Evolutionary conservation across 352 stramenopile species (phyloP).

Genomic region (Phytophthora constricta): DNA sequence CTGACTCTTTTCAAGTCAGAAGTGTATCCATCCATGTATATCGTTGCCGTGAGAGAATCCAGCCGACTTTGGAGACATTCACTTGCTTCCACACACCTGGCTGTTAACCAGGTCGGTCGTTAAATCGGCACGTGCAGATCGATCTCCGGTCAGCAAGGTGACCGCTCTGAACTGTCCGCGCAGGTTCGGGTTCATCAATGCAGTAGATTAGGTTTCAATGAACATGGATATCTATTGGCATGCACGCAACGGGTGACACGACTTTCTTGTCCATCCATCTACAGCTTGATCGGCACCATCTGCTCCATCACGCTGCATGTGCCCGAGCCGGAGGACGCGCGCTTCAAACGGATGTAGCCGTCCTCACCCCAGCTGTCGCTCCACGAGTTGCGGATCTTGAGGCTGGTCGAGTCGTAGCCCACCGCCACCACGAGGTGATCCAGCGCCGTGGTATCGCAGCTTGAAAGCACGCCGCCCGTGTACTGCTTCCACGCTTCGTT

Average conservation of each 20-base stretch:
- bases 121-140: no score
- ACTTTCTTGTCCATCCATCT: background rate
- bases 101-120: no score
- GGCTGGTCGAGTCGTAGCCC: slow-evolving; percentile 88
- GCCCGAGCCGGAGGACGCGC: slow-evolving; percentile 55
- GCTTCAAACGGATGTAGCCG: slow-evolving; percentile 92
- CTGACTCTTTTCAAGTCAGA: slow-evolving; percentile 6
- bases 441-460: slow-evolving; percentile 77
- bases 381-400: slow-evolving; percentile 98
- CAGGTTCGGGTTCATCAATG: background rate
- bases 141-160: no score
- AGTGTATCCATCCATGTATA: background rate
- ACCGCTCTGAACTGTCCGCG: no score
- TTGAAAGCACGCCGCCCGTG: slow-evolving; percentile 87
- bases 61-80: no score
- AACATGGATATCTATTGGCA: background rate
- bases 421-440: slow-evolving; percentile 97
- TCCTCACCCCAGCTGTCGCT: slow-evolving; percentile 90
- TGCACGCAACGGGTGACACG: background rate
- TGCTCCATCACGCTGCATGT: slow-evolving; percentile 52
- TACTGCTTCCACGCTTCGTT: slow-evolving; percentile 96
- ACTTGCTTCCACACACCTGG: no score
- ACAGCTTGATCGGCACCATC: slow-evolving; percentile 50
- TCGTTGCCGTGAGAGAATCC: background rate
- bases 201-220: background rate